These are phyloP conservation scores for Sugiyamaella grinbergsii DNA, from an alignment of 1,139 yeast species.

Conservation along the genomic window DNA sequence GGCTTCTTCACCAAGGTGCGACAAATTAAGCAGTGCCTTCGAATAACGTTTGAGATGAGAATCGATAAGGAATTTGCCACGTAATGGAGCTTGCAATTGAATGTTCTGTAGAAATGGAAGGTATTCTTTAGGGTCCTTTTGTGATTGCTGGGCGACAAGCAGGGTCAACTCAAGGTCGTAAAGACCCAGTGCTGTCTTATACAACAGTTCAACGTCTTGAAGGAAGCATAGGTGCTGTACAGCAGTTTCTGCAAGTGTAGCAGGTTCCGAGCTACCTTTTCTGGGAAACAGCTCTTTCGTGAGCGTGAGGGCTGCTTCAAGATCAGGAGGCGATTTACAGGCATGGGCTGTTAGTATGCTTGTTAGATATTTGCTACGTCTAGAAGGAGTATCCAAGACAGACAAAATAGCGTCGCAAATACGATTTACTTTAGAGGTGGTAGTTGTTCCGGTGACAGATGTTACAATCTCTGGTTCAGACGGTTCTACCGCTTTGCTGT, in stretches of 20 bases:
- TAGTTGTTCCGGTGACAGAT: neutral
- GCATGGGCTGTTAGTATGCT: constrained; percentile 90
- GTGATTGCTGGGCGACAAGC: constrained; percentile 90
- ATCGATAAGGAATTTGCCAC: constrained; percentile 79
- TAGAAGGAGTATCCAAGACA: constrained; percentile 47
- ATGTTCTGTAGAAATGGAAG: constrained; percentile 85
- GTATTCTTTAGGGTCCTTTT: constrained; percentile 96
- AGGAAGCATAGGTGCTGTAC: constrained; percentile 86
- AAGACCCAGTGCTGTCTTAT: constrained; percentile 75
- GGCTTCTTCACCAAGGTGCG: constrained; percentile 51
- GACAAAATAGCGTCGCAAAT: constrained; percentile 72
- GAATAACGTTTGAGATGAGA: constrained; percentile 67
- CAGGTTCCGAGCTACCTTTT: constrained; percentile 33
- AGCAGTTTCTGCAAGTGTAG: constrained; percentile 49
- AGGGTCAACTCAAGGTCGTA: constrained; percentile 83
- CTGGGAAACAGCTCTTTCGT: constrained; percentile 47
- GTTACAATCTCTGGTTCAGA: neutral
- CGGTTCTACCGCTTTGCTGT: too few species aligned
- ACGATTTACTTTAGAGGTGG: constrained; percentile 59
- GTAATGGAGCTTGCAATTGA: constrained; percentile 63
- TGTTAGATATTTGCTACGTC: constrained; percentile 56
- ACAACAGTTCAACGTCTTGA: constrained; percentile 83
- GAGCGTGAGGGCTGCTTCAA: constrained; percentile 68
- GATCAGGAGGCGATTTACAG: constrained; percentile 84
- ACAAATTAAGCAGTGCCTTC: constrained; percentile 69